Evolutionary conservation across 2,329 filamentous ascomycete genomes (phyloP).

Genomic region (Cryphonectria radicalis): DNA sequence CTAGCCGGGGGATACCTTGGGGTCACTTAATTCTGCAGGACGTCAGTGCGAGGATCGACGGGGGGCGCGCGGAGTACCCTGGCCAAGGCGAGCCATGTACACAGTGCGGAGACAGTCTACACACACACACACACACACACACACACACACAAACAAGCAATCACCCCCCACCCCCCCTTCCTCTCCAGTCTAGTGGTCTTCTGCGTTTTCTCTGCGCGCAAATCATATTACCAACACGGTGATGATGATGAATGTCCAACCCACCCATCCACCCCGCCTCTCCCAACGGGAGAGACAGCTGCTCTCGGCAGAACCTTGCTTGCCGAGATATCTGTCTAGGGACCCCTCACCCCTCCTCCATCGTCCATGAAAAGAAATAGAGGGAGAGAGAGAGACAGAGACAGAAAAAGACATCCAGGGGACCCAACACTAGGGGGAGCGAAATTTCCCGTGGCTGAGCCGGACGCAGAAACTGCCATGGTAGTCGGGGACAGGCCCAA

Average conservation of each 20-base stretch:
- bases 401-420: background rate
- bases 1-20: slow-evolving; percentile 16
- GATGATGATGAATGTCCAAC: background rate
- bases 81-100: slow-evolving; percentile 11
- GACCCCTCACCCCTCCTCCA: background rate
- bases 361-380: background rate
- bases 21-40: slow-evolving; percentile 23
- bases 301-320: background rate
- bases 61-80: slow-evolving; percentile 1
- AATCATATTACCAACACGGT: background rate
- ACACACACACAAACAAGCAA: too few relatives aligned
- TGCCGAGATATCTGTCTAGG: background rate
- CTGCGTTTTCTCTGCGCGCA: background rate
- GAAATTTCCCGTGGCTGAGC: slow-evolving; percentile 11
- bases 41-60: slow-evolving; percentile 27
- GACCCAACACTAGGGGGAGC: background rate
- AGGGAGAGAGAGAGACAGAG: background rate
- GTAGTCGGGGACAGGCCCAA: slow-evolving; percentile 13
- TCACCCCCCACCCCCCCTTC: background rate
- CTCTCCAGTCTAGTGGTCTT: background rate
- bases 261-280: too few relatives aligned
- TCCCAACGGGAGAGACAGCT: background rate
- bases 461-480: background rate
- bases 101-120: slow-evolving; percentile 21
- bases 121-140: too few relatives aligned